A percentile compares a stretch with the other conserved stretches of the same genome.
These are phyloP conservation scores for Scutellaria minor DNA, from an alignment of 257 asterid species.

Conservation along the genomic window DNA sequence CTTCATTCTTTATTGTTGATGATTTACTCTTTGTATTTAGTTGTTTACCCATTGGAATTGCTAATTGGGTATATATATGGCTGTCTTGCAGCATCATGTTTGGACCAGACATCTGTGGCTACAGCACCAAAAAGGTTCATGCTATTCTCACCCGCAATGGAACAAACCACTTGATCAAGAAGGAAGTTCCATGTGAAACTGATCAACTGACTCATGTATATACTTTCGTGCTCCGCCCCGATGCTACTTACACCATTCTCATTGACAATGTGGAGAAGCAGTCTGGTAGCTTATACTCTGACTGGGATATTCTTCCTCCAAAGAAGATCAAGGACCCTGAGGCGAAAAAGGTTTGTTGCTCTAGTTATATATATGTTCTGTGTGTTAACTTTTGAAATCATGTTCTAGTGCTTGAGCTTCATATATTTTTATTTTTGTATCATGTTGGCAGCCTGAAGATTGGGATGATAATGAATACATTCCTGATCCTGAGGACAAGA, in stretches of 20 bases:
- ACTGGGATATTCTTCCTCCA: slow-evolving; percentile 87
- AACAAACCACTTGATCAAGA: slow-evolving; percentile 80
- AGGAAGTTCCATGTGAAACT: slow-evolving; percentile 95
- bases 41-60: slow-evolving; percentile 7
- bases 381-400: neutral
- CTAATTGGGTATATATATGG: slow-evolving; percentile 34
- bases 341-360: slow-evolving; percentile 69
- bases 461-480: slow-evolving; percentile 92
- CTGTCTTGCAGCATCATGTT: slow-evolving; percentile 79
- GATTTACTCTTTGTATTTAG: neutral
- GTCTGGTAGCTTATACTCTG: slow-evolving; percentile 79
- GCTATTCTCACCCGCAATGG: slow-evolving; percentile 77
- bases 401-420: neutral
- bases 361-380: neutral
- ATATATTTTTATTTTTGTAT: neutral
- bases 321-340: slow-evolving; percentile 88
- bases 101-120: slow-evolving; percentile 97
- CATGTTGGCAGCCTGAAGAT: slow-evolving; percentile 75
- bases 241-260: slow-evolving; percentile 85
- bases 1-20: neutral
- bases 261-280: slow-evolving; percentile 91
- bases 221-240: slow-evolving; percentile 84
- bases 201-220: slow-evolving; percentile 91
- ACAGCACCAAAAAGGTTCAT: slow-evolving; percentile 81
- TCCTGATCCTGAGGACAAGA: slow-evolving; percentile 89